phyloP scores from a whole-genome alignment of 768 basidiomycete species.

The Ramaria rubella region DNA sequence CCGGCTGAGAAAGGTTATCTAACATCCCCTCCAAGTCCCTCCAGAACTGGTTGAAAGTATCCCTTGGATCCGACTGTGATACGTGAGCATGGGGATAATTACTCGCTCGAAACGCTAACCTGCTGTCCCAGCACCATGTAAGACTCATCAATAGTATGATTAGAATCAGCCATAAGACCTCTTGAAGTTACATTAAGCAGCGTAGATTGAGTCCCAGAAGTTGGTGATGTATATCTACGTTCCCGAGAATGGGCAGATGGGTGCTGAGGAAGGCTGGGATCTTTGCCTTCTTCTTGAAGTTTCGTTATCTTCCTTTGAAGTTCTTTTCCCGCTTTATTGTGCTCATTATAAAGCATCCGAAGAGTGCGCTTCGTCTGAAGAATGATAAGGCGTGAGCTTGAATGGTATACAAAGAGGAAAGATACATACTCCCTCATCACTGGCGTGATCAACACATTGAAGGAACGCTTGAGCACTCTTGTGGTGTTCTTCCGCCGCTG shows the following conservation, averaged over 20 bases:
- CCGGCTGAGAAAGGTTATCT: slow-evolving; percentile 75
- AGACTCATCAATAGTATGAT: slow-evolving; percentile 72
- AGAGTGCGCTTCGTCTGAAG: slow-evolving; percentile 73
- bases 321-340: slow-evolving; percentile 63
- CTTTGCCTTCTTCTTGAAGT: slow-evolving; percentile 68
- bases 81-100: slow-evolving; percentile 7
- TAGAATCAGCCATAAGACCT: slow-evolving; percentile 42
- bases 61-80: slow-evolving; percentile 66
- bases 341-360: slow-evolving; percentile 68
- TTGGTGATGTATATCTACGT: slow-evolving; percentile 13
- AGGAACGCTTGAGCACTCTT: slow-evolving; percentile 73
- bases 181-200: slow-evolving; percentile 39
- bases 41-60: slow-evolving; percentile 89
- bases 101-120: slow-evolving; percentile 35
- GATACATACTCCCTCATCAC: slow-evolving; percentile 58
- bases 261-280: slow-evolving; percentile 61
- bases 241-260: slow-evolving; percentile 21
- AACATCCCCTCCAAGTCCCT: slow-evolving; percentile 81
- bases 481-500: slow-evolving; percentile 62
- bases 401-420: slow-evolving; percentile 6
- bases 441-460: slow-evolving; percentile 65
- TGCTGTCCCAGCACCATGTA: slow-evolving; percentile 84
- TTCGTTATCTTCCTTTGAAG: slow-evolving; percentile 66
- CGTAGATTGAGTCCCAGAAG: slow-evolving; percentile 11
- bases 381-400: slow-evolving; percentile 1